phyloP scores from a whole-genome alignment of 2,329 filamentous ascomycete genomes.

The Neonectria neomacrospora region DNA sequence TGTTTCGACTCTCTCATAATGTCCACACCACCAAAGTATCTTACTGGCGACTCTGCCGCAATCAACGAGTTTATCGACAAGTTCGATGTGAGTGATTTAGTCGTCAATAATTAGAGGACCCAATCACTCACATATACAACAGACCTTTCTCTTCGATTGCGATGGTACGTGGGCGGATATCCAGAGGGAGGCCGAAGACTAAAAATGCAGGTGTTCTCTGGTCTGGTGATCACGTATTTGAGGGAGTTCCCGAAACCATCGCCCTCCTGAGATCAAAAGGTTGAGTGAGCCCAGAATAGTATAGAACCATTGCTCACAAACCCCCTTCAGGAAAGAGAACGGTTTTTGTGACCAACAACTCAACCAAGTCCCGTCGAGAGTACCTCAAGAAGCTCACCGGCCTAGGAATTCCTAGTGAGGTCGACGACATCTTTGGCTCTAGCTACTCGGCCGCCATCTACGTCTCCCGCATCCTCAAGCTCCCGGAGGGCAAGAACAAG shows the following conservation, averaged over 20 bases:
- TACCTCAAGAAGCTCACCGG: constrained; percentile 91
- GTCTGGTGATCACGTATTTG: constrained; percentile 92
- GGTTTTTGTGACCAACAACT: constrained; percentile 99
- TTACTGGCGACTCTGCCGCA: constrained; percentile 81
- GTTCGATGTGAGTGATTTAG: constrained; percentile 81
- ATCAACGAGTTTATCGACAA: constrained; percentile 87
- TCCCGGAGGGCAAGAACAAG: constrained; percentile 84
- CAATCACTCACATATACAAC: constrained; percentile 22
- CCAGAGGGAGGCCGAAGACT: not conserved
- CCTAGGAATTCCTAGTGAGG: constrained; percentile 81
- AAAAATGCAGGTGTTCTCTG: constrained; percentile 81
- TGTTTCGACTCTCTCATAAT: constrained; percentile 29
- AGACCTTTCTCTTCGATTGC: constrained; percentile 96
- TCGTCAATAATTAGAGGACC: not conserved
- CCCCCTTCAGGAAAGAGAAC: constrained; percentile 79
- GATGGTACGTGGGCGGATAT: constrained; percentile 74
- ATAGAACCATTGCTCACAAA: constrained; percentile 5
- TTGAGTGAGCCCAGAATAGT: constrained; percentile 47
- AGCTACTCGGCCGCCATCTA: constrained; percentile 96
- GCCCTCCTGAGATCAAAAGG: constrained; percentile 84
- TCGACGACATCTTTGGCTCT: constrained; percentile 95
- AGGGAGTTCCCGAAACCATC: constrained; percentile 85
- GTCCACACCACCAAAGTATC: constrained; percentile 62
- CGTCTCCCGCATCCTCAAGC: constrained; percentile 89
- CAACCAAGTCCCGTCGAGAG: constrained; percentile 91